A percentile compares a stretch with the other conserved stretches of the same genome.
phyloP scores from a whole-genome alignment of 192 early-diverging fungal genomes.

The Linnemannia elongata region DNA sequence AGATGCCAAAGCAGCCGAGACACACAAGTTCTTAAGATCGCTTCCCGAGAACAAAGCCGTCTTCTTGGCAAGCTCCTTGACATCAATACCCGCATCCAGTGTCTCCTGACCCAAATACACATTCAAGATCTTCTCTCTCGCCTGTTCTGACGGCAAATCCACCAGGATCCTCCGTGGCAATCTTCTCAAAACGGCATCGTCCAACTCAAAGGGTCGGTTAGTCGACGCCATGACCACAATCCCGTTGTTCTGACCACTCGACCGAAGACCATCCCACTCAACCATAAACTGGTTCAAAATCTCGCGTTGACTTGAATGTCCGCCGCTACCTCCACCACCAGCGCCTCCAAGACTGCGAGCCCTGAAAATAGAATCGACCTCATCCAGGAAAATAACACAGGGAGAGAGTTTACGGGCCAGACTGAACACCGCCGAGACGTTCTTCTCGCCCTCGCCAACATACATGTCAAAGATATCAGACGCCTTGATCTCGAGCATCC shows the following conservation, averaged over 20 bases:
- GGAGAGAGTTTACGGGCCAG: conserved; percentile 92
- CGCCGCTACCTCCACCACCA: conserved; percentile 29
- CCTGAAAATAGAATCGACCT: conserved; percentile 93
- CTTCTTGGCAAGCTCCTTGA: conserved; percentile 75
- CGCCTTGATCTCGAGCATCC: conserved; percentile 82
- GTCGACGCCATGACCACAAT: conserved; percentile 94
- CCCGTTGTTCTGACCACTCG: conserved; percentile 74
- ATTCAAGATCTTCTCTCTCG: conserved; percentile 79
- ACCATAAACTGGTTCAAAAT: conserved; percentile 97
- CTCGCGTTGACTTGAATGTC: conserved; percentile 78
- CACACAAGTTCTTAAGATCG: conserved; percentile 95
- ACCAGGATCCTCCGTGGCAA: conserved; percentile 94
- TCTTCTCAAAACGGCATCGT: conserved; percentile 94
- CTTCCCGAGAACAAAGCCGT: conserved; percentile 92
- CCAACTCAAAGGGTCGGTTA: conserved; percentile 96
- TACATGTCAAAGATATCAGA: conserved; percentile 90
- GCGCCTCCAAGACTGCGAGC: conserved; percentile 68
- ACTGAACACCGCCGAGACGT: conserved; percentile 92
- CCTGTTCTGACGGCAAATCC: conserved; percentile 86
- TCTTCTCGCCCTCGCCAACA: conserved; percentile 98
- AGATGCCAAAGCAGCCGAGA: conserved; percentile 82
- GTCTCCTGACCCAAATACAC: conserved; percentile 86
- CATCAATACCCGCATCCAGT: conserved; percentile 68
- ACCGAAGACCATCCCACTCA: conserved; percentile 94
- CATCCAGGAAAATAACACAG: conserved; percentile 98